Evolutionary conservation across 2,329 filamentous ascomycete genomes (phyloP).

Genomic region (Endoconidiophora laricicola): DNA sequence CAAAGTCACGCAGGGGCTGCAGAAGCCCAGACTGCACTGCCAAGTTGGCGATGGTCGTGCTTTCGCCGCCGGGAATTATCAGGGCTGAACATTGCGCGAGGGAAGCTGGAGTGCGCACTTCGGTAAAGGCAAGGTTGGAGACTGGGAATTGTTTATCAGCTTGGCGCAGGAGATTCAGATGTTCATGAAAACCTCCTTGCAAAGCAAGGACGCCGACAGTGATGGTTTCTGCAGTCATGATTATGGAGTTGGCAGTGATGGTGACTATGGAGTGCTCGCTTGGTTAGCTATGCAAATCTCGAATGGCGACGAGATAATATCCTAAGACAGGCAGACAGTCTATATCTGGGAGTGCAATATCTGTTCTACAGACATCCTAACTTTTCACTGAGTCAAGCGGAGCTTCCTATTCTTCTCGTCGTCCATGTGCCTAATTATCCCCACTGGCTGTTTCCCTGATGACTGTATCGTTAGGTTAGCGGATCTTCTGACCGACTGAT

Average conservation of each 20-base stretch:
- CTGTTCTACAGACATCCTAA: too few species aligned
- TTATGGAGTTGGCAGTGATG: conserved; percentile 8
- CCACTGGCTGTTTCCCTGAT: too few species aligned
- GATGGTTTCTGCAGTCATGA: conserved; percentile 16
- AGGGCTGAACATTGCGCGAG: conserved; percentile 63
- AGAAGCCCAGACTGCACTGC: conserved; percentile 67
- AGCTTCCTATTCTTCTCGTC: conserved; percentile 1
- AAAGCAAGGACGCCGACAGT: conserved; percentile 53
- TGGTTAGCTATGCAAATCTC: background rate
- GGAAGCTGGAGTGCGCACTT: conserved; percentile 62
- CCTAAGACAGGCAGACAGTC: background rate
- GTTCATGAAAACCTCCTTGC: conserved; percentile 86
- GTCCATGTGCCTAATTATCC: too few species aligned
- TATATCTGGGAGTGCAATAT: background rate
- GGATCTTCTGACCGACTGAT: too few species aligned
- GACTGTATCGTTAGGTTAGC: too few species aligned
- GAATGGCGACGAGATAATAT: background rate
- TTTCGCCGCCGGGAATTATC: conserved; percentile 86
- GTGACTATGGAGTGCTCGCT: background rate
- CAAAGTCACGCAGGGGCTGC: conserved; percentile 73
- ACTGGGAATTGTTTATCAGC: conserved; percentile 25
- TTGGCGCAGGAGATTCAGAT: conserved; percentile 56
- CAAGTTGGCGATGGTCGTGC: conserved; percentile 80
- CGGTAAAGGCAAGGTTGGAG: conserved; percentile 43
- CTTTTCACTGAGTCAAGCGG: background rate